A percentile compares a stretch with the other conserved stretches of the same genome.
Evolutionary conservation across 371 early-diverging fungal species (phyloP).

Genomic region (Mucor sp.): DNA sequence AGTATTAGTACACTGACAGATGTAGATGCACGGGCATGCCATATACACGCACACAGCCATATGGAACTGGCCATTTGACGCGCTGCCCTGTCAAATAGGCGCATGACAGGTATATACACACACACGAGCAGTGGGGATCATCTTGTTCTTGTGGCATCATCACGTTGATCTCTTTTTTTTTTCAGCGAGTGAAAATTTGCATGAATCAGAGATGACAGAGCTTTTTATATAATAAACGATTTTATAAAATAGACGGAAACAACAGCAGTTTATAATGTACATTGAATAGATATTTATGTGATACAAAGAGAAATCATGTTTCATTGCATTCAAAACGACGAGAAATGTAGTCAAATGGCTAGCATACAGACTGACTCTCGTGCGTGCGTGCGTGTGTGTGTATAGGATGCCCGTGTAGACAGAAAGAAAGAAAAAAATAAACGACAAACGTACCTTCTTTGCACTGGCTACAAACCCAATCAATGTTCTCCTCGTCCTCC

Average conservation of each 20-base stretch:
- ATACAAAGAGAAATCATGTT: not conserved
- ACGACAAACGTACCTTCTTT: slow-evolving; percentile 17
- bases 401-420: not conserved
- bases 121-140: too few relatives aligned
- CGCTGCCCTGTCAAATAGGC: not conserved
- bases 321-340: not conserved
- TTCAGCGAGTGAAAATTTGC: not conserved
- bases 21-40: not conserved
- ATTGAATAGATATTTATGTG: not conserved
- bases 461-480: slow-evolving; percentile 53
- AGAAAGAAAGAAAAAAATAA: not conserved
- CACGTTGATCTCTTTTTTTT: too few relatives aligned
- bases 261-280: not conserved
- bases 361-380: not conserved
- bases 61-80: not conserved
- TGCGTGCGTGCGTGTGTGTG: not conserved
- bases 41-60: not conserved
- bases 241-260: not conserved
- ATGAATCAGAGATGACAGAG: not conserved
- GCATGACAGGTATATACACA: too few relatives aligned
- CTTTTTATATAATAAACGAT: not conserved
- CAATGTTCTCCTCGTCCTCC: slow-evolving; percentile 58
- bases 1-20: not conserved
- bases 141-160: too few relatives aligned
- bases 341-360: not conserved